Conservation (phyloP, 2,329 filamentous ascomycete genomes). For the Nothophoma quercina region DNA sequence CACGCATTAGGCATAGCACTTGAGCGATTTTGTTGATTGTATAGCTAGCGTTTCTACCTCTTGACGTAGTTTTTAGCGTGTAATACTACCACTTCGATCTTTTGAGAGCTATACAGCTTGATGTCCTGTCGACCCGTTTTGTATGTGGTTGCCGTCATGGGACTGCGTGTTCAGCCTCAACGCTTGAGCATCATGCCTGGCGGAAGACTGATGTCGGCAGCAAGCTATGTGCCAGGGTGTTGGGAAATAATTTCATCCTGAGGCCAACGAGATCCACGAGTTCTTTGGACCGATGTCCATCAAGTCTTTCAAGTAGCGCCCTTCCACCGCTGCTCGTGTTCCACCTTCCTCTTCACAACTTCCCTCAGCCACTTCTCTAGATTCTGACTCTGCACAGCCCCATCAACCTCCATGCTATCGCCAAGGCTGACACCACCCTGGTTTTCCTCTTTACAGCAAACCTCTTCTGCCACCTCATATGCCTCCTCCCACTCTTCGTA, state of each 20-base stretch:
- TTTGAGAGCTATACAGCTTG: too few species aligned
- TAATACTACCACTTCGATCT: too few species aligned
- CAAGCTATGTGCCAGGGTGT: too few species aligned
- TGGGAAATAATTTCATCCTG: too few species aligned
- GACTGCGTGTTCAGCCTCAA: too few species aligned
- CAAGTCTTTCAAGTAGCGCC: slow-evolving; percentile 48
- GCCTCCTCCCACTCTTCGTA: slow-evolving; percentile 78
- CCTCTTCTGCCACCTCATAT: slow-evolving; percentile 67
- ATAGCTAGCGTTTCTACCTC: neutral
- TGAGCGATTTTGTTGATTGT: neutral
- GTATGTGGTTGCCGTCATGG: too few species aligned
- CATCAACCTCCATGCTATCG: slow-evolving; percentile 51
- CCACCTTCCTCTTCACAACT: slow-evolving; percentile 51
- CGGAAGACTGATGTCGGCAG: too few species aligned
- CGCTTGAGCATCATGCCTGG: too few species aligned
- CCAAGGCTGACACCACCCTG: slow-evolving; percentile 40
- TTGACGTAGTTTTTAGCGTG: neutral
- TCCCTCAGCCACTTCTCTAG: slow-evolving; percentile 51
- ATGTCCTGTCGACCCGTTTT: too few species aligned
- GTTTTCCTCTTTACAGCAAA: slow-evolving; percentile 66
- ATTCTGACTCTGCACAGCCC: slow-evolving; percentile 35
- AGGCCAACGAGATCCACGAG: too few species aligned
- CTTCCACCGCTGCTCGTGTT: slow-evolving; percentile 52
- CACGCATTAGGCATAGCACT: neutral
- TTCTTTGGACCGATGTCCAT: too few species aligned